Evolutionary conservation across 345 rosid genomes (phyloP), one percentile per base, ranked within the genome.

Genomic region (Lepidium sativum): DNA sequence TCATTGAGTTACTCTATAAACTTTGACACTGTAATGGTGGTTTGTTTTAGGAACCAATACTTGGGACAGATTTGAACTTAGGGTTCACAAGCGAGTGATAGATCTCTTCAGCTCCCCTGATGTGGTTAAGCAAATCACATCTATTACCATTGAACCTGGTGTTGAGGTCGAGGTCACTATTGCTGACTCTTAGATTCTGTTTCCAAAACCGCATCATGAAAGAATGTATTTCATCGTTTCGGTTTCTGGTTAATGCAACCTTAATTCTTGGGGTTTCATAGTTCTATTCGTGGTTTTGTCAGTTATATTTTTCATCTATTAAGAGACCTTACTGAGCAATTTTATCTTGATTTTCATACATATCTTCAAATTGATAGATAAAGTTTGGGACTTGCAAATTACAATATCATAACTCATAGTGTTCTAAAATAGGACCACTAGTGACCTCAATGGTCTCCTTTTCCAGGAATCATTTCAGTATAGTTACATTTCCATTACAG

Each of bases 71-170:
- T 82, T 80, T 54, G 89, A 84, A 37, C 78, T 80, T 0, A 55
- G 86, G 12, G 75, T 80, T 50, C 90, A 82, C 80, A 79, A 80
- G 69, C 74, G 85, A 3, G 79, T 79, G 60, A 76, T 79, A 8
- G 85, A 81, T 63, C 82, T 81, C n/a, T 77, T 73, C 65, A 84
- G 87, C 55, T 77, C 85, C 11, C 80, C 85, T 13, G 83, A 82
- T 8, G 84, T 79, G 43, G 85, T 85, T 35, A 85, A 85, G 77
- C 90, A 85, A 56, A 81, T 84, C 34, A 79, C 82, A 9, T 80
- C 85, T 4, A 85, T 80, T 23, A 80, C 87, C 6, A 74, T 80
- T 39, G 87, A 85, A 43, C 81, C 82, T 8, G 90, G 85, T 59
- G 87, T 85, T 4, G 79, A 79, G 50, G 81, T 82, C 0, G 87